These are phyloP conservation scores for Colletotrichum shisoi DNA, from an alignment of 2,329 filamentous ascomycete genomes.

Conservation along the genomic window DNA sequence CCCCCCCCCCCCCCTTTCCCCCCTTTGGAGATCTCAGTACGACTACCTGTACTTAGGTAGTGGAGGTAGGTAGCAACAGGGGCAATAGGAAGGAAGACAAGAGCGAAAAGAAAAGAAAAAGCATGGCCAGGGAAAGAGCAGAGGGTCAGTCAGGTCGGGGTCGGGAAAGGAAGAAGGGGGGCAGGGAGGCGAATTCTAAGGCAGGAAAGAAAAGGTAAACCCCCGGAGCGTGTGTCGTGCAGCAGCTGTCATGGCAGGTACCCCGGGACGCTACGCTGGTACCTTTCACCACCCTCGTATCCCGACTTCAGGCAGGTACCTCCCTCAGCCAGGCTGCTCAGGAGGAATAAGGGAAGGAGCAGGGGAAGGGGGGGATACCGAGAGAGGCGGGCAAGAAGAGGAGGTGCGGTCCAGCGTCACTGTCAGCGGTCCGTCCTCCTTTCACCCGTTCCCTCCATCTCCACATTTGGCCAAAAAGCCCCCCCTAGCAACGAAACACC, in stretches of 20 bases:
- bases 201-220: slow-evolving; percentile 12
- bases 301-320: neutral
- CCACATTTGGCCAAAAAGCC: slow-evolving; percentile 39
- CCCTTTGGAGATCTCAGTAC: too few species aligned
- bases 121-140: slow-evolving; percentile 12
- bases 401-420: neutral
- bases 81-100: neutral
- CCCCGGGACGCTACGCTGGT: slow-evolving; percentile 3
- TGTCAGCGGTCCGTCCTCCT: neutral
- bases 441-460: slow-evolving; percentile 36
- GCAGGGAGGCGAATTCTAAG: slow-evolving; percentile 1
- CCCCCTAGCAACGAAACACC: slow-evolving; percentile 40
- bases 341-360: neutral
- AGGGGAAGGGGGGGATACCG: neutral
- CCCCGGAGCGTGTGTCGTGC: slow-evolving; percentile 5
- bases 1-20: too few species aligned
- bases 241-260: slow-evolving; percentile 23
- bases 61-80: neutral
- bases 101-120: slow-evolving; percentile 1
- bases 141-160: neutral
- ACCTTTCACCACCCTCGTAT: neutral
- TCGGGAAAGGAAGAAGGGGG: slow-evolving; percentile 5
- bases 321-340: neutral
- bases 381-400: neutral
- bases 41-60: too few species aligned